A percentile compares a stretch with the other conserved stretches of the same genome.
Evolutionary conservation across 129 eudicot genomes (phyloP).

Genomic region (Heracleum sosnowskyi): DNA sequence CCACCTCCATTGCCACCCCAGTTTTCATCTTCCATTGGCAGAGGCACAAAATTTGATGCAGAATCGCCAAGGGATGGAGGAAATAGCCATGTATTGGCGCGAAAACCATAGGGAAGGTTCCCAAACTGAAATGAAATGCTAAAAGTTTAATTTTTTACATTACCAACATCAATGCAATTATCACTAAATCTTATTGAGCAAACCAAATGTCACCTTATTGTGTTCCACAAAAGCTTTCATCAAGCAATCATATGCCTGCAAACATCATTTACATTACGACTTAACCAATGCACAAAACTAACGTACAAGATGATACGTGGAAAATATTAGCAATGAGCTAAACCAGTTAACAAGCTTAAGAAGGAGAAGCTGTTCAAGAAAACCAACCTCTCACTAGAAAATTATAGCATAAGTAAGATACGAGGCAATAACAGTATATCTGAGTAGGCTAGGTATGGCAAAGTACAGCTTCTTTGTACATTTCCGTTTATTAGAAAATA

Average conservation of each 20-base stretch:
- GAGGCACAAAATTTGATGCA: constrained; percentile 51
- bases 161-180: constrained; percentile 9
- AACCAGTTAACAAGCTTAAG: background rate
- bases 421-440: background rate
- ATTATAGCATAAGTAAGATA: background rate
- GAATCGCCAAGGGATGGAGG: constrained; percentile 74
- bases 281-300: constrained; percentile 8
- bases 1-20: constrained; percentile 99
- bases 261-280: constrained; percentile 3
- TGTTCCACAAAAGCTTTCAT: constrained; percentile 94
- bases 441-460: background rate
- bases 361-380: background rate
- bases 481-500: background rate
- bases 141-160: constrained; percentile 17
- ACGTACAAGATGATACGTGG: background rate
- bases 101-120: constrained; percentile 97
- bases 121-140: constrained; percentile 69
- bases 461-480: background rate
- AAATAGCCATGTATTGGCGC: constrained; percentile 89
- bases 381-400: background rate
- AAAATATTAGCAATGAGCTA: background rate
- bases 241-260: constrained; percentile 87
- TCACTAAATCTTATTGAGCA: constrained; percentile 8
- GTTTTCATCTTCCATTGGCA: constrained; percentile 78
- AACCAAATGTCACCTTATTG: constrained; percentile 67